Percentiles rank a stretch among this genome's conserved stretches.
Evolutionary conservation across 495 filamentous ascomycete species (phyloP).

Genomic region (Aspergillus saccharolyticus): DNA sequence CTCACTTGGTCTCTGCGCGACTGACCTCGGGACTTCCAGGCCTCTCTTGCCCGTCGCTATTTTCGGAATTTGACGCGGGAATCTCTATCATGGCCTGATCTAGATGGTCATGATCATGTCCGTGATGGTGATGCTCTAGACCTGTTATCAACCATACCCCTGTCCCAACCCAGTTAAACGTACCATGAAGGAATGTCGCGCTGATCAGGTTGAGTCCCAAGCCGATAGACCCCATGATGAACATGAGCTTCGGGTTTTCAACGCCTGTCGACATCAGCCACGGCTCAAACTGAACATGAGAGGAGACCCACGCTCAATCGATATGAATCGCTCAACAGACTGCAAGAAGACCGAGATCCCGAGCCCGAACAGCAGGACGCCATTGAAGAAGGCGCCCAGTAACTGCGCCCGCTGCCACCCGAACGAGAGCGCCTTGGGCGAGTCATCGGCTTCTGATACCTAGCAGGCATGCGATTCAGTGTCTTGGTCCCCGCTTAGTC

Average conservation of each 20-base stretch:
- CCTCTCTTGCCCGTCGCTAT: not conserved
- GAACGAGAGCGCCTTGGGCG: slow-evolving; percentile 40
- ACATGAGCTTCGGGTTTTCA: slow-evolving; percentile 51
- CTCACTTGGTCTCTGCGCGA: not conserved
- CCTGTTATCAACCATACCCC: not conserved
- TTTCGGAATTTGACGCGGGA: not conserved
- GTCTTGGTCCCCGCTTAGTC: not conserved
- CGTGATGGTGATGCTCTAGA: slow-evolving; percentile 8
- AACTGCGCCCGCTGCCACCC: slow-evolving; percentile 83
- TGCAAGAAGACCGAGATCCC: slow-evolving; percentile 91
- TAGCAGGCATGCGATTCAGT: slow-evolving; percentile 7
- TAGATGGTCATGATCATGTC: slow-evolving; percentile 10
- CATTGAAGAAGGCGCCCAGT: slow-evolving; percentile 85
- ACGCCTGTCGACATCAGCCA: slow-evolving; percentile 19
- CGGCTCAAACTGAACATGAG: not conserved
- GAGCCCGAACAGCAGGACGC: slow-evolving; percentile 84
- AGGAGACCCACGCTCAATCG: slow-evolving; percentile 31
- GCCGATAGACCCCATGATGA: slow-evolving; percentile 75
- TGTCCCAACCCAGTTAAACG: not conserved
- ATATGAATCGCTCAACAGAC: slow-evolving; percentile 74
- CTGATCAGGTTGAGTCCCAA: slow-evolving; percentile 77
- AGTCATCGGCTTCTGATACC: slow-evolving; percentile 25
- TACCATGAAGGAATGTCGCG: slow-evolving; percentile 71
- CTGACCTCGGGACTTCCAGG: slow-evolving; percentile 6
- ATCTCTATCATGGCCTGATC: not conserved